These are phyloP conservation scores for Musa schizocarpa DNA, from an alignment of 176 grass and related monocot species.

Conservation along the genomic window DNA sequence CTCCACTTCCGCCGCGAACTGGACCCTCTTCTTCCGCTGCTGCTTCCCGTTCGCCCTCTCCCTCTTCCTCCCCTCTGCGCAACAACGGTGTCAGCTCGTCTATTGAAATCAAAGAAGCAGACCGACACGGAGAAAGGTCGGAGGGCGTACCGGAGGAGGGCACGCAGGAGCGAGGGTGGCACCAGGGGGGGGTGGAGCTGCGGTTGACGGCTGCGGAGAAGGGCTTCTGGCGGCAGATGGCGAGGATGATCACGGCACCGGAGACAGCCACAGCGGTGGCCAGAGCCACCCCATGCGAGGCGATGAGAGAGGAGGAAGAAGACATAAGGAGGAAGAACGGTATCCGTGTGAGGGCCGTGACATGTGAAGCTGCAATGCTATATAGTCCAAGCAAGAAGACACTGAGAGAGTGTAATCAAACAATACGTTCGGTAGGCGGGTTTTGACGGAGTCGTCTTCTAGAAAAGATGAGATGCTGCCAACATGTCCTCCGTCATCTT, in stretches of 20 bases:
- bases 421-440: no score
- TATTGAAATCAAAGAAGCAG: neutral
- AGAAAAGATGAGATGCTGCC: no score
- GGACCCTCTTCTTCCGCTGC: slow-evolving; percentile 60
- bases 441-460: no score
- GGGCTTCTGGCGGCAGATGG: slow-evolving; percentile 56
- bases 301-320: slow-evolving; percentile 18
- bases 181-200: neutral
- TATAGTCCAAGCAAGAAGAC: no score
- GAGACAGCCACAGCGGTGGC: slow-evolving; percentile 86
- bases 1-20: slow-evolving; percentile 62
- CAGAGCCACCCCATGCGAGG: slow-evolving; percentile 47
- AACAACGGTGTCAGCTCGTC: no score
- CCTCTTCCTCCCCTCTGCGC: slow-evolving; percentile 46
- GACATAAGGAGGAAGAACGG: neutral
- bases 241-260: slow-evolving; percentile 67
- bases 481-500: no score
- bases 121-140: neutral
- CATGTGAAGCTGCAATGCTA: no score
- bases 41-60: slow-evolving; percentile 30
- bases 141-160: slow-evolving; percentile 31
- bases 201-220: neutral
- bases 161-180: slow-evolving; percentile 31
- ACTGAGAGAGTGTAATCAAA: no score
- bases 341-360: no score